Evolutionary conservation across 73 alveolate genomes (phyloP).

Genomic region (Tetrahymena thermophila): DNA sequence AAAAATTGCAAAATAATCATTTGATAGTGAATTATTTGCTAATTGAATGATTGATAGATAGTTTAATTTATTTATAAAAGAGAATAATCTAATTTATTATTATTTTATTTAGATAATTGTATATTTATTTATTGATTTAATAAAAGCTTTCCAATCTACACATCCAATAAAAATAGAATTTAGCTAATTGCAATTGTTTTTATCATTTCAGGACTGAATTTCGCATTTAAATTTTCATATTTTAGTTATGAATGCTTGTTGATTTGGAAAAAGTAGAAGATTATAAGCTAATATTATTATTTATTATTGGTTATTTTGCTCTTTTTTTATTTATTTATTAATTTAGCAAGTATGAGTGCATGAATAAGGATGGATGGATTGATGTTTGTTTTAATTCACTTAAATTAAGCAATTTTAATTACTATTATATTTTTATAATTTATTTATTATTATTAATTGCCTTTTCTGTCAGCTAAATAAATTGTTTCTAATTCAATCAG

Average conservation of each 20-base stretch:
- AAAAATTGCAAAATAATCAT: neutral
- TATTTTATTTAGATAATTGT: neutral
- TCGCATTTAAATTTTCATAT: neutral
- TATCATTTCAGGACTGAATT: neutral
- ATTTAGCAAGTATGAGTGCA: neutral
- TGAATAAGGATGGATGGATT: neutral
- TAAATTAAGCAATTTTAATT: neutral
- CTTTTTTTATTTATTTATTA: too few species aligned
- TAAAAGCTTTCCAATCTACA: neutral
- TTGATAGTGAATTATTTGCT: neutral
- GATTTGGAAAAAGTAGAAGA: neutral
- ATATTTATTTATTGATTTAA: neutral
- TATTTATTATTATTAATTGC: neutral
- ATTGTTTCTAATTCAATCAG: neutral
- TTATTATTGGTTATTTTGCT: neutral
- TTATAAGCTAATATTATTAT: neutral
- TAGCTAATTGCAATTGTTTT: too few species aligned
- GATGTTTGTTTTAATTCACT: neutral
- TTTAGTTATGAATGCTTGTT: neutral
- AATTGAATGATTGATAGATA: neutral
- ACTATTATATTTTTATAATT: neutral
- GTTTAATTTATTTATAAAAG: neutral
- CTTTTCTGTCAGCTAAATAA: neutral
- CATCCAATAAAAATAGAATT: neutral
- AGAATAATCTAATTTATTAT: neutral